Evolutionary conservation across 805 yeast species (phyloP).

Genomic region (Starmerella apis): DNA sequence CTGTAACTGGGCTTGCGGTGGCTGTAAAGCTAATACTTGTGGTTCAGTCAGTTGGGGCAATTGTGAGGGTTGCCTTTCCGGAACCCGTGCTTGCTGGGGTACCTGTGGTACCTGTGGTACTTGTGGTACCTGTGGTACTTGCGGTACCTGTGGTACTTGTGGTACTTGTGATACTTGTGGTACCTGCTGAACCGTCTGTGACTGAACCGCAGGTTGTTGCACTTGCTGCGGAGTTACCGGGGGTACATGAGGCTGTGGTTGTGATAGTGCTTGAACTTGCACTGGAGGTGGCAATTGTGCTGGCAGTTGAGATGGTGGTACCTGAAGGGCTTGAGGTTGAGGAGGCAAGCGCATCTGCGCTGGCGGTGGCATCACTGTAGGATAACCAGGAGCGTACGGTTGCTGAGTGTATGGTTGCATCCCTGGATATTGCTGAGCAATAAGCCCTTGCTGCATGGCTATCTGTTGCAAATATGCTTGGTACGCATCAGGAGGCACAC

Average conservation of each 20-base stretch:
- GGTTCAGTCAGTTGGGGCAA: not conserved
- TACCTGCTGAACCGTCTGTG: constrained; percentile 1
- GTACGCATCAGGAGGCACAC: constrained; percentile 10
- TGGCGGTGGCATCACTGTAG: constrained; percentile 3
- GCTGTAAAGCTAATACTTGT: constrained; percentile 26
- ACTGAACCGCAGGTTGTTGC: not conserved
- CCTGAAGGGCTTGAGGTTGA: not conserved
- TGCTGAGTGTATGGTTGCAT: not conserved
- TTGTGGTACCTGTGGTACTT: no score
- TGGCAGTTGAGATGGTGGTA: not conserved
- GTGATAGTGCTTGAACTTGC: constrained; percentile 23
- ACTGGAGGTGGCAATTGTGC: not conserved
- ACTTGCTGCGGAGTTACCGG: not conserved
- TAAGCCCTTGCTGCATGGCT: constrained; percentile 10
- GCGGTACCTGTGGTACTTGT: no score
- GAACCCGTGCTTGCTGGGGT: no score
- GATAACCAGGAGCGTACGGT: not conserved
- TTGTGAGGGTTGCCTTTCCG: no score
- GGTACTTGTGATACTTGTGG: no score
- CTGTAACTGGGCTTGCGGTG: not conserved
- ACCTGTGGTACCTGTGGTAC: no score
- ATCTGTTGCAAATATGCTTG: constrained; percentile 16
- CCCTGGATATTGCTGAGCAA: constrained; percentile 8
- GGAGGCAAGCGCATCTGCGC: not conserved
- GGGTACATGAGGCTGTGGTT: constrained; percentile 21